Percentiles rank a stretch among this genome's conserved stretches.
These are phyloP conservation scores for Aspergillus sp. DNA, from an alignment of 2,329 filamentous ascomycete genomes.

Conservation along the genomic window DNA sequence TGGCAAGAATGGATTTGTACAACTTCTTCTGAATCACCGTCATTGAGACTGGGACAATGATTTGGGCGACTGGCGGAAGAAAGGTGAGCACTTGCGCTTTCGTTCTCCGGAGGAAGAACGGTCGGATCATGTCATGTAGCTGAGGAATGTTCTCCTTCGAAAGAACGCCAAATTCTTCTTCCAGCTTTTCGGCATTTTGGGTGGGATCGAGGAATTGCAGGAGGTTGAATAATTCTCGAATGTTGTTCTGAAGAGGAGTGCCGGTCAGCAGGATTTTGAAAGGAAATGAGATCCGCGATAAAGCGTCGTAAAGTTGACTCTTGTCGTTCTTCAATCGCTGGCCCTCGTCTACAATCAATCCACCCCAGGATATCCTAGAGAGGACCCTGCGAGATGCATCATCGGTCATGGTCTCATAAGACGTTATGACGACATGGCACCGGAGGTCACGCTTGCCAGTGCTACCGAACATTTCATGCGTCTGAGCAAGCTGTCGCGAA, in stretches of 20 bases:
- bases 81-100: slow-evolving; percentile 90
- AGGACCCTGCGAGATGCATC: slow-evolving; percentile 67
- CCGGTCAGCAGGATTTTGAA: slow-evolving; percentile 84
- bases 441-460: slow-evolving; percentile 62
- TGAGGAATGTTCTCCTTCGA: slow-evolving; percentile 78
- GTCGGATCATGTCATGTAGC: slow-evolving; percentile 79
- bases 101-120: slow-evolving; percentile 71
- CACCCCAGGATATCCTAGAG: slow-evolving; percentile 74
- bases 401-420: slow-evolving; percentile 85
- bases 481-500: slow-evolving; percentile 72
- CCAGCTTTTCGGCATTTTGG: slow-evolving; percentile 69
- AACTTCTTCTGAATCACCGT: slow-evolving; percentile 88
- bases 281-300: slow-evolving; percentile 71
- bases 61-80: slow-evolving; percentile 87
- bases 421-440: slow-evolving; percentile 91
- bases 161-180: slow-evolving; percentile 73
- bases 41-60: slow-evolving; percentile 96
- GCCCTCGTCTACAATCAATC: slow-evolving; percentile 89
- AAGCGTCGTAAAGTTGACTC: slow-evolving; percentile 73
- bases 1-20: slow-evolving; percentile 88
- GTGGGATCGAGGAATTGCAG: slow-evolving; percentile 83
- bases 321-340: slow-evolving; percentile 93
- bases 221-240: slow-evolving; percentile 92
- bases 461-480: slow-evolving; percentile 79
- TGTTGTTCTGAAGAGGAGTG: slow-evolving; percentile 82